Evolutionary conservation across 2,329 filamentous ascomycete species (phyloP).

Genomic region (Calycina marina): DNA sequence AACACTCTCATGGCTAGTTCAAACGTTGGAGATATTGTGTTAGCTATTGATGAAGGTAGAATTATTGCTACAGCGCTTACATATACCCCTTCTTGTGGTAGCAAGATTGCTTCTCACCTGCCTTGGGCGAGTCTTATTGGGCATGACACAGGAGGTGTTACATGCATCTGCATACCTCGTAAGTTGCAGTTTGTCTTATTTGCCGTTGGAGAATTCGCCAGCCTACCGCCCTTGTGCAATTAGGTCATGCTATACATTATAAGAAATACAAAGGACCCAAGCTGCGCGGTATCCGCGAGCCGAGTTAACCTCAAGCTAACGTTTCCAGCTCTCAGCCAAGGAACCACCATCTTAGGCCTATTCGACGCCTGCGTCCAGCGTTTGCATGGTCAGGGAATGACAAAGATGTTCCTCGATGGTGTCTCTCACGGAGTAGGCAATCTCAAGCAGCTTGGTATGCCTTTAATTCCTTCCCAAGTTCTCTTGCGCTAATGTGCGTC

Average conservation of each 20-base stretch:
- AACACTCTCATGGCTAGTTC: conserved; percentile 32
- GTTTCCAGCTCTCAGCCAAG: conserved; percentile 21
- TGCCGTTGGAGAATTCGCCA: too few species aligned
- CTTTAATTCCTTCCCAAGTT: not conserved
- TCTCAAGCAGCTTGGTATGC: conserved; percentile 37
- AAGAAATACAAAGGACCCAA: too few species aligned
- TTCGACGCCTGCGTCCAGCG: conserved; percentile 36
- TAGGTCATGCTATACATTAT: too few species aligned
- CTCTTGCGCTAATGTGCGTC: not conserved
- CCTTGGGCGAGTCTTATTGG: conserved; percentile 40
- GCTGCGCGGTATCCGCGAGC: too few species aligned
- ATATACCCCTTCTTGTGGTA: conserved; percentile 33
- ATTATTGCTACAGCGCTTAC: conserved; percentile 40
- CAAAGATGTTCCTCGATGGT: conserved; percentile 39
- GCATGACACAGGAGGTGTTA: conserved; percentile 38
- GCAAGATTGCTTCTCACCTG: conserved; percentile 33
- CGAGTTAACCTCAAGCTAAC: too few species aligned
- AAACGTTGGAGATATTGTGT: conserved; percentile 36
- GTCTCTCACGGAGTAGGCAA: conserved; percentile 35
- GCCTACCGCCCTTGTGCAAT: too few species aligned
- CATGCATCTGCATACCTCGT: conserved; percentile 46
- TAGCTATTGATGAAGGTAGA: conserved; percentile 32
- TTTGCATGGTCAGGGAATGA: conserved; percentile 35
- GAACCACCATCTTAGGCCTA: conserved; percentile 37
- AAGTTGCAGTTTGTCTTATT: conserved; percentile 17